These are phyloP conservation scores for Moricandia moricandioides DNA, from an alignment of 345 rosid species.

Conservation along the genomic window DNA sequence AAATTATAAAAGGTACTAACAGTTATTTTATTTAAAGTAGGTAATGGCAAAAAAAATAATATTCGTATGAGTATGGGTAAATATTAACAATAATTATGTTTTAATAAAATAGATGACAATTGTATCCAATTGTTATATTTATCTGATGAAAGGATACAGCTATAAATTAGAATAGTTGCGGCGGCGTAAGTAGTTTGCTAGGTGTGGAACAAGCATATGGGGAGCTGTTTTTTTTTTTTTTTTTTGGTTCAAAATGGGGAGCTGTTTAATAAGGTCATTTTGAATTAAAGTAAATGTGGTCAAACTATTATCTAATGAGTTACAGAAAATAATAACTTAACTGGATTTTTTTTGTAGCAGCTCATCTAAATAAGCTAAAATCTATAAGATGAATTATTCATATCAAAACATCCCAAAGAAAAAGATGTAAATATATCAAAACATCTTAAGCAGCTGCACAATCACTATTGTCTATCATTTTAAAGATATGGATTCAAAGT, in stretches of 20 bases:
- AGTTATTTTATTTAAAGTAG: too few relatives aligned
- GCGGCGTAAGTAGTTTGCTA: slow-evolving; percentile 14
- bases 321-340: background rate
- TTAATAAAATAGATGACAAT: too few relatives aligned
- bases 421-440: background rate
- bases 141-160: background rate
- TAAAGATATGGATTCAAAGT: background rate
- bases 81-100: too few relatives aligned
- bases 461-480: background rate
- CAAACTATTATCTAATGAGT: background rate
- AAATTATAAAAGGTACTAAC: too few relatives aligned
- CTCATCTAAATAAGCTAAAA: background rate
- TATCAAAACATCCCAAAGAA: background rate
- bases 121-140: background rate
- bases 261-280: background rate
- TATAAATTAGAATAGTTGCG: background rate
- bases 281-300: background rate
- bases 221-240: too few relatives aligned
- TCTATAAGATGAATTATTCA: background rate
- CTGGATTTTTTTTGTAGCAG: background rate
- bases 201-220: slow-evolving; percentile 19
- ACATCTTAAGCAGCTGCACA: background rate
- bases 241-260: too few relatives aligned
- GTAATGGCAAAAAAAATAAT: too few relatives aligned
- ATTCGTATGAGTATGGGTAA: too few relatives aligned